phyloP scores from a whole-genome alignment of 768 basidiomycete genomes.

The Amyloporia xantha region DNA sequence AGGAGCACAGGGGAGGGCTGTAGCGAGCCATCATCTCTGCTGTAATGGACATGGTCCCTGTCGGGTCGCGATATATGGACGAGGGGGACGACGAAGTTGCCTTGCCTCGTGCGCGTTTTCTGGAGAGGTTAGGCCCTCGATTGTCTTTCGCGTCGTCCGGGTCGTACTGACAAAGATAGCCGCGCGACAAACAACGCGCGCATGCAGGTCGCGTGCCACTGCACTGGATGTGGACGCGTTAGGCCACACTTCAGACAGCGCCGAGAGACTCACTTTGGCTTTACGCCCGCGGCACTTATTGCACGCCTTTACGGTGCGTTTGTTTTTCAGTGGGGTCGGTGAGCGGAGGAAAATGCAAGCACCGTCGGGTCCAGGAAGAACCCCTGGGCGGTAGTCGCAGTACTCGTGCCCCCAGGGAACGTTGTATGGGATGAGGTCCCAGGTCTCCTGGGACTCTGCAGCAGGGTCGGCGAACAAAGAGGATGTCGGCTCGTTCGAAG shows the following conservation, averaged over 20 bases:
- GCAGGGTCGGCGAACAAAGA: no score
- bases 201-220: conserved; percentile 30
- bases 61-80: no score
- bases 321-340: conserved; percentile 31
- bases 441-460: no score
- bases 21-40: no score
- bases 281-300: conserved; percentile 33
- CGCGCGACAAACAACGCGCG: conserved; percentile 28
- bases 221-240: conserved; percentile 21
- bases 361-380: conserved; percentile 32
- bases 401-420: conserved; percentile 33
- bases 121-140: not conserved
- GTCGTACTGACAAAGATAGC: conserved; percentile 28
- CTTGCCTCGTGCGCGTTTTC: no score
- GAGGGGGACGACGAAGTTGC: no score
- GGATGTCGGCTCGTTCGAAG: no score
- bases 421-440: conserved; percentile 35
- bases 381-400: conserved; percentile 26
- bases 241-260: not conserved
- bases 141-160: conserved; percentile 17
- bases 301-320: conserved; percentile 31
- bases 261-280: conserved; percentile 27
- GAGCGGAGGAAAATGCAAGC: conserved; percentile 33
- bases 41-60: no score
- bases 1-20: no score